Conservation (phyloP, 495 filamentous ascomycete genomes). For the Penicillium egyptiacum region DNA sequence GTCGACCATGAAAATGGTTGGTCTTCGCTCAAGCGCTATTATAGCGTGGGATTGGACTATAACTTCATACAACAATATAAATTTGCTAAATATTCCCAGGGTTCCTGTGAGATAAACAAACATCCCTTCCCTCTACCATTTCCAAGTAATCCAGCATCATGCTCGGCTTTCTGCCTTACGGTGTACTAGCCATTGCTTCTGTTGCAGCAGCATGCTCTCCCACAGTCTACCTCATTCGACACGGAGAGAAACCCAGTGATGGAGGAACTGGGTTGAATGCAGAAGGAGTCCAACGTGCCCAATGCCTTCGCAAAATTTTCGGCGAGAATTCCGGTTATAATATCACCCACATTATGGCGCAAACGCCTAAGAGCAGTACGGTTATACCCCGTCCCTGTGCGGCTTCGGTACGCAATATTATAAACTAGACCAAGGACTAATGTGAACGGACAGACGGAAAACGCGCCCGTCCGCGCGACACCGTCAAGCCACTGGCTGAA, state of each 20-base stretch:
- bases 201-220: conserved; percentile 24
- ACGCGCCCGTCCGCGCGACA: conserved; percentile 50
- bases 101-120: not conserved
- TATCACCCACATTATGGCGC: conserved; percentile 54
- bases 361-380: conserved; percentile 48
- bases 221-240: conserved; percentile 57
- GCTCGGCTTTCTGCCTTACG: conserved; percentile 15
- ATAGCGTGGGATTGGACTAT: too few species aligned
- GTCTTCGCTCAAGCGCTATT: not conserved
- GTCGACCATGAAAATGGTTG: conserved; percentile 14
- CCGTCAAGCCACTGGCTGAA: conserved; percentile 50
- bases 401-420: not conserved
- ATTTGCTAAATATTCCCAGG: not conserved
- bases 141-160: not conserved
- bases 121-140: not conserved
- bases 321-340: conserved; percentile 46
- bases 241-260: conserved; percentile 56
- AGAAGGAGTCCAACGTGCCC: conserved; percentile 48
- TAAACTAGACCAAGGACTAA: not conserved
- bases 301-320: conserved; percentile 52
- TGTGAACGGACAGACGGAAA: conserved; percentile 40
- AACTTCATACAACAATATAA: not conserved
- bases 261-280: conserved; percentile 45
- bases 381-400: not conserved
- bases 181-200: conserved; percentile 24